Conservation (phyloP, 345 rosid species). For the Diplotaxis tenuifolia region DNA sequence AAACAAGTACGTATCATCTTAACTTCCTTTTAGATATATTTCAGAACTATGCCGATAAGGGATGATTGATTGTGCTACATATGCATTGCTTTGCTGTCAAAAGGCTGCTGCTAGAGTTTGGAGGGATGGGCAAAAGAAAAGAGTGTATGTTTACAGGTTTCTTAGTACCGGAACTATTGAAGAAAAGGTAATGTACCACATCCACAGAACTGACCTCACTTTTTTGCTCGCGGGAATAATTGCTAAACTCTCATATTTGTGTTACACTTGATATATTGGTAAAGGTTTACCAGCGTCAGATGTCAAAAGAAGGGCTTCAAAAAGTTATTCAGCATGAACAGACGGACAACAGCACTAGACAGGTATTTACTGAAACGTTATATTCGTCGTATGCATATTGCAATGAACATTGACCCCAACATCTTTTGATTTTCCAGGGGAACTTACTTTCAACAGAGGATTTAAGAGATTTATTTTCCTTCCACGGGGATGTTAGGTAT, state of each 20-base stretch:
- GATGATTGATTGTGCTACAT: slow-evolving; percentile 29
- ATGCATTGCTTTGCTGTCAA: slow-evolving; percentile 22
- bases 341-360: slow-evolving; percentile 42
- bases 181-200: slow-evolving; percentile 67
- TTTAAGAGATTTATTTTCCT: slow-evolving; percentile 81
- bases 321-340: slow-evolving; percentile 83
- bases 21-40: slow-evolving; percentile 1
- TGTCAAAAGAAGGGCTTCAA: slow-evolving; percentile 99
- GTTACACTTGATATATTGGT: slow-evolving; percentile 22
- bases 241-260: slow-evolving; percentile 18
- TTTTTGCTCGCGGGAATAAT: slow-evolving; percentile 11
- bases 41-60: slow-evolving; percentile 14
- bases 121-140: slow-evolving; percentile 99
- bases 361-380: slow-evolving; percentile 45
- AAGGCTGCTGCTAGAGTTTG: slow-evolving; percentile 99
- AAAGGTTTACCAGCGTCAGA: slow-evolving; percentile 99
- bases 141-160: slow-evolving; percentile 93
- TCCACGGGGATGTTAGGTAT: slow-evolving; percentile 71
- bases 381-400: slow-evolving; percentile 2
- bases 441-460: slow-evolving; percentile 83
- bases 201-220: neutral
- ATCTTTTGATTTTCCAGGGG: slow-evolving; percentile 54
- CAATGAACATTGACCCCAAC: slow-evolving; percentile 12
- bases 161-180: slow-evolving; percentile 96
- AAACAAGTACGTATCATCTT: slow-evolving; percentile 63